Evolutionary conservation across 2,329 filamentous ascomycete genomes (phyloP).

Genomic region (Colletotrichum sp.): DNA sequence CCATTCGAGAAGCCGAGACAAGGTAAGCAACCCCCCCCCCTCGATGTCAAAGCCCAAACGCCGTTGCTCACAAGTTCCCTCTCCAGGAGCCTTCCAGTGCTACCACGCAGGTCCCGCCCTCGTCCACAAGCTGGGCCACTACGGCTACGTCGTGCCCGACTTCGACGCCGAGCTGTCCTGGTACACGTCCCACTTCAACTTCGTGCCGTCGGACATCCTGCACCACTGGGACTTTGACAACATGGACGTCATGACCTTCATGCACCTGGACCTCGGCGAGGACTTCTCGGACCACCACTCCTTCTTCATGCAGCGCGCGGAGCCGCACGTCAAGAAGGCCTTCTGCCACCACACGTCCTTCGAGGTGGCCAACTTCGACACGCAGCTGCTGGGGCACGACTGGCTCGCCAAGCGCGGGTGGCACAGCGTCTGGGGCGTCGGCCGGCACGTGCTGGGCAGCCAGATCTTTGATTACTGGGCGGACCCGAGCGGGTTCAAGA

Average conservation of each 20-base stretch:
- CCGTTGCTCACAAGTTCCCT: neutral
- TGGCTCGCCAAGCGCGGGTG: slow-evolving; percentile 59
- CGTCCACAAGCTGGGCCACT: neutral
- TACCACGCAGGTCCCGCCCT: neutral
- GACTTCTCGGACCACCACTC: slow-evolving; percentile 58
- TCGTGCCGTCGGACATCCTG: slow-evolving; percentile 38
- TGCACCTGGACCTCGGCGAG: slow-evolving; percentile 57
- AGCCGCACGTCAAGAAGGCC: slow-evolving; percentile 5
- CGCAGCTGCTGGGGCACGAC: slow-evolving; percentile 62
- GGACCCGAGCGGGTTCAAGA: slow-evolving; percentile 55
- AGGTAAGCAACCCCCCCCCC: no score
- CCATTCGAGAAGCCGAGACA: no score
- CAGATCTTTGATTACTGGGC: slow-evolving; percentile 71
- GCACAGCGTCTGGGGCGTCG: slow-evolving; percentile 63
- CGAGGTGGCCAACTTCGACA: slow-evolving; percentile 65
- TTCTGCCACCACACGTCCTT: slow-evolving; percentile 29
- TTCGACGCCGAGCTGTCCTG: slow-evolving; percentile 36
- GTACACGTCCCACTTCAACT: slow-evolving; percentile 45
- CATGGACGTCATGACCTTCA: slow-evolving; percentile 43
- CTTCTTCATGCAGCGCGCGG: slow-evolving; percentile 49
- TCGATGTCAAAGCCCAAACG: neutral
- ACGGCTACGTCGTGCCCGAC: slow-evolving; percentile 19
- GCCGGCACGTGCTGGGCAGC: slow-evolving; percentile 61
- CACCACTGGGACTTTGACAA: slow-evolving; percentile 9
- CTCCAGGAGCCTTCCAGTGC: neutral